Evolutionary conservation across 768 basidiomycete species (phyloP).

Genomic region (Trametes coccinea): DNA sequence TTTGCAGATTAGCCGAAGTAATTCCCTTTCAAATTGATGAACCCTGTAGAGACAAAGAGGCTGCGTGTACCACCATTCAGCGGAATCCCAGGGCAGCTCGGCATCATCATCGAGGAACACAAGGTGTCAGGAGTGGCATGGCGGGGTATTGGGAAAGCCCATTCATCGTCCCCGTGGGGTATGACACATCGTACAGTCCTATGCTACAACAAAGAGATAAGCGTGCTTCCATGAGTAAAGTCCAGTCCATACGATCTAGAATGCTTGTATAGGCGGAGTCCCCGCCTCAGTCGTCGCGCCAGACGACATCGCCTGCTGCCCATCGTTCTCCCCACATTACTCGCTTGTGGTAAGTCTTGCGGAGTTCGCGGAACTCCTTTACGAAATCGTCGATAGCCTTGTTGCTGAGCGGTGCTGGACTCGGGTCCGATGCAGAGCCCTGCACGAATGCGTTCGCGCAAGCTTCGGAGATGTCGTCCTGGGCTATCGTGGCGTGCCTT

Average conservation of each 20-base stretch:
- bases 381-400: conserved; percentile 85
- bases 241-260: not conserved
- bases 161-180: conserved; percentile 8
- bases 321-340: conserved; percentile 89
- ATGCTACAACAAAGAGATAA: conserved; percentile 16
- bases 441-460: conserved; percentile 84
- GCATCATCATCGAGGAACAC: not conserved
- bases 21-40: conserved; percentile 1
- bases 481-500: conserved; percentile 83
- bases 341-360: conserved; percentile 93
- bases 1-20: conserved; percentile 6
- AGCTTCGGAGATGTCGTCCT: conserved; percentile 87
- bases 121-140: too few species aligned
- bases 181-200: not conserved
- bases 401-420: conserved; percentile 27
- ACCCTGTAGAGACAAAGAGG: not conserved
- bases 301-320: conserved; percentile 80
- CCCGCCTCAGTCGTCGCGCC: conserved; percentile 63
- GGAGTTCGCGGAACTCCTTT: conserved; percentile 78
- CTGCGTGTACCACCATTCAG: not conserved
- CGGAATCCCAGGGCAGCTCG: too few species aligned
- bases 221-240: conserved; percentile 1
- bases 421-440: conserved; percentile 40
- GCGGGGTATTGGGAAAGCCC: too few species aligned
- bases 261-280: not conserved